phyloP scores from a whole-genome alignment of 352 stramenopile species.

The Phytophthora brassicae region DNA sequence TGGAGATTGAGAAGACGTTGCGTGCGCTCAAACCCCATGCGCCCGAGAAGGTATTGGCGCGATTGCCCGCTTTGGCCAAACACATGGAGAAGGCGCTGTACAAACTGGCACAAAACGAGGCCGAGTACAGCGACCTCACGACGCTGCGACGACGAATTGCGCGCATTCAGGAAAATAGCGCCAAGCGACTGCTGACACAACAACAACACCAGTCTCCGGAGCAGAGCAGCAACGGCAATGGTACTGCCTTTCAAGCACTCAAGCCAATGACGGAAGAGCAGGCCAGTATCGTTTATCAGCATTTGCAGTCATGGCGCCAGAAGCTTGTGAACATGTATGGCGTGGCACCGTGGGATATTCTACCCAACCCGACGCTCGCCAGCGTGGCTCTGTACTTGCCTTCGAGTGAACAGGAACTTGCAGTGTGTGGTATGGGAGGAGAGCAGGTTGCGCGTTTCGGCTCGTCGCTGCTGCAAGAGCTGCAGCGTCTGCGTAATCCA shows the following conservation, averaged over 20 bases:
- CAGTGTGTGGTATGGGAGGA: constrained; percentile 47
- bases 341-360: constrained; percentile 68
- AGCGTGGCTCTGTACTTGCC: constrained; percentile 69
- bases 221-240: constrained; percentile 13
- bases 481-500: constrained; percentile 30
- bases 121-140: constrained; percentile 91
- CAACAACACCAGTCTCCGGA: constrained; percentile 22
- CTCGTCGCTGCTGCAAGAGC: constrained; percentile 60
- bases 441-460: constrained; percentile 60
- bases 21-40: constrained; percentile 94
- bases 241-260: constrained; percentile 3
- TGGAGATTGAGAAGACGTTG: constrained; percentile 90
- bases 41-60: constrained; percentile 93
- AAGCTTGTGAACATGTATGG: constrained; percentile 78
- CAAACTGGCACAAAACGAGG: constrained; percentile 64
- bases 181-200: constrained; percentile 60
- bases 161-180: constrained; percentile 73
- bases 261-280: constrained; percentile 63
- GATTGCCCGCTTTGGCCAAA: constrained; percentile 94
- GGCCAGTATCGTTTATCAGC: constrained; percentile 59
- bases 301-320: constrained; percentile 76
- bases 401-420: constrained; percentile 55
- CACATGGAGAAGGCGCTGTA: constrained; percentile 96
- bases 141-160: constrained; percentile 94
- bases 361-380: constrained; percentile 72